A percentile compares a stretch with the other conserved stretches of the same genome.
These are phyloP conservation scores for Vaccinium myrtillus DNA, from an alignment of 148 eudicot genomes.

Conservation along the genomic window DNA sequence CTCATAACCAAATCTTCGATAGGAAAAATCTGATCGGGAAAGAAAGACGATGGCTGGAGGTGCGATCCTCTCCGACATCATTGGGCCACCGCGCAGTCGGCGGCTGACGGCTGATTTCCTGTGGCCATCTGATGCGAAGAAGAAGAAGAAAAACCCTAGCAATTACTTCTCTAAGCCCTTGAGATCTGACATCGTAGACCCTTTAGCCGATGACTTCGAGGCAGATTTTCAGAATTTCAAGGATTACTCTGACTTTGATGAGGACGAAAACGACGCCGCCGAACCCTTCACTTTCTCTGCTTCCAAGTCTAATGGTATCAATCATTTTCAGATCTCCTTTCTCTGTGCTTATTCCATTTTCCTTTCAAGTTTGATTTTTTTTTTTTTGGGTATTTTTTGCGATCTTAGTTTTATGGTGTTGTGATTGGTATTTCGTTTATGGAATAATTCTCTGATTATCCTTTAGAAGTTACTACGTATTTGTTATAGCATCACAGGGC, in stretches of 20 bases:
- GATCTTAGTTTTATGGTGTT: too few species aligned
- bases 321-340: background rate
- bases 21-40: background rate
- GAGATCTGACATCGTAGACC: conserved; percentile 42
- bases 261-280: conserved; percentile 19
- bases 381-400: too few species aligned
- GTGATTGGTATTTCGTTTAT: too few species aligned
- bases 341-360: too few species aligned
- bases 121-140: conserved; percentile 39
- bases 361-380: too few species aligned
- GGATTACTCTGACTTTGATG: conserved; percentile 23
- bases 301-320: conserved; percentile 38
- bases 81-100: conserved; percentile 34
- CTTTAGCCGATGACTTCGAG: conserved; percentile 59
- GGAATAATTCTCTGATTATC: too few species aligned
- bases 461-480: too few species aligned
- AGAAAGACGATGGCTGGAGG: conserved; percentile 77
- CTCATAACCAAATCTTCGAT: too few species aligned
- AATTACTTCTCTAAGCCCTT: conserved; percentile 53
- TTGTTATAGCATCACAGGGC: too few species aligned
- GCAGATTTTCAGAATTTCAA: conserved; percentile 79
- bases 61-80: conserved; percentile 65
- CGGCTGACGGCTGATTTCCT: conserved; percentile 50
- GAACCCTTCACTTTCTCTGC: conserved; percentile 42
- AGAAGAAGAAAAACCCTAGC: conserved; percentile 18